Conservation (phyloP, 148 eudicot genomes). For the Rhododendron williamsianum region DNA sequence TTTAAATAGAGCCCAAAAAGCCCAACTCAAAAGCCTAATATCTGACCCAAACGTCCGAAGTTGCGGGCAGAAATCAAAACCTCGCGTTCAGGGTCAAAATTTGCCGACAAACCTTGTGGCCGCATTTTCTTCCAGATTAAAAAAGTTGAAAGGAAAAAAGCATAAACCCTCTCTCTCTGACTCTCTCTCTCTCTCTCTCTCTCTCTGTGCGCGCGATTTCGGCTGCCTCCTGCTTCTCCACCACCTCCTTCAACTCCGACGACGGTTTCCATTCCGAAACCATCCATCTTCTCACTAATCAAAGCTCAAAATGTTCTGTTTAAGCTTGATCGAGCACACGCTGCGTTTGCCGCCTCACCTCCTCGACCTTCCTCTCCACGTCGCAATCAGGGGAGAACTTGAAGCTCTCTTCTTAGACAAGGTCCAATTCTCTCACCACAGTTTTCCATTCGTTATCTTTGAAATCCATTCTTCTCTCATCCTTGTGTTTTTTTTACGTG, state of each 20-base stretch:
- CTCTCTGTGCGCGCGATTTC: not conserved
- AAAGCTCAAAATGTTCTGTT: constrained; percentile 44
- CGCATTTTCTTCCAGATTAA: no score
- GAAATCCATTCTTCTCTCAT: not conserved
- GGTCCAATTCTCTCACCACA: constrained; percentile 23
- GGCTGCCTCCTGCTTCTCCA: not conserved
- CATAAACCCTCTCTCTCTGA: not conserved
- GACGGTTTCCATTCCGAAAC: not conserved
- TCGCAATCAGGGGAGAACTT: constrained; percentile 64
- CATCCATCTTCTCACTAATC: not conserved
- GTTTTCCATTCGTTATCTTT: not conserved
- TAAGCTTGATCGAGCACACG: constrained; percentile 66
- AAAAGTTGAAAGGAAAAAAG: no score
- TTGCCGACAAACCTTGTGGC: no score
- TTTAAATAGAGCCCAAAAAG: no score
- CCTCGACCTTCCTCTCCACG: constrained; percentile 49
- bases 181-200: not conserved
- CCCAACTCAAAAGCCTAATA: no score
- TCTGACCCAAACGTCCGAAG: no score
- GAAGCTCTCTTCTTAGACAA: constrained; percentile 72
- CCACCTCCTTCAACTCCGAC: not conserved
- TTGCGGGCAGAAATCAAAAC: no score
- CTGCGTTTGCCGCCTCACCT: constrained; percentile 61
- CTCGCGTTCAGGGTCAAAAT: no score
- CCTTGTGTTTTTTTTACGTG: not conserved